These are phyloP conservation scores for Waitea zeae DNA, from an alignment of 1,284 basidiomycete species.

Conservation along the genomic window DNA sequence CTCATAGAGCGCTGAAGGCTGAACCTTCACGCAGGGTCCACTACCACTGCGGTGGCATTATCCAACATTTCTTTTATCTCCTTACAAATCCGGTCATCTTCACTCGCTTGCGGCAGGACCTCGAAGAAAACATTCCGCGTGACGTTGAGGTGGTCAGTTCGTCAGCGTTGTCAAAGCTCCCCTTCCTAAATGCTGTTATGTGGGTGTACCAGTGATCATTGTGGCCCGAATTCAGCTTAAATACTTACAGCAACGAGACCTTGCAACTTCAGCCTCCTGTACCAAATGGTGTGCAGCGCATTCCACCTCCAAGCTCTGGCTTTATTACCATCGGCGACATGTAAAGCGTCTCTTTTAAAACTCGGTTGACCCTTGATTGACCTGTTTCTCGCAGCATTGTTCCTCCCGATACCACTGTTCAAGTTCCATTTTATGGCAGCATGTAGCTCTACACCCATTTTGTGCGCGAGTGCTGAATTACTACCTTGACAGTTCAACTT, in stretches of 20 bases:
- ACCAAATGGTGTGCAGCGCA: conserved; percentile 30
- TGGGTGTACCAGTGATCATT: background rate
- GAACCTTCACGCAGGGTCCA: too few relatives aligned
- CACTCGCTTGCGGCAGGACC: too few relatives aligned
- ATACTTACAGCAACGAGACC: conserved; percentile 34
- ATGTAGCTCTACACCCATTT: conserved; percentile 3
- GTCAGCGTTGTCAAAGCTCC: background rate
- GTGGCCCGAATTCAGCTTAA: background rate
- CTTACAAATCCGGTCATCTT: too few relatives aligned
- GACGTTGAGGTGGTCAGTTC: too few relatives aligned
- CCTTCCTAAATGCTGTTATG: background rate
- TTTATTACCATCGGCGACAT: too few relatives aligned
- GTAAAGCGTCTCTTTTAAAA: too few relatives aligned
- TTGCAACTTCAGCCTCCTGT: conserved; percentile 36
- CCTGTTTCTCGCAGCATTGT: background rate
- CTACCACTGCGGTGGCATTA: too few relatives aligned
- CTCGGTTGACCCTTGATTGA: conserved; percentile 8
- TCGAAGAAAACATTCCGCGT: too few relatives aligned
- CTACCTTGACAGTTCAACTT: conserved; percentile 10
- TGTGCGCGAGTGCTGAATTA: background rate
- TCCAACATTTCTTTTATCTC: too few relatives aligned
- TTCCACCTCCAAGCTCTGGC: conserved; percentile 11
- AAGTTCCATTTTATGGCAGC: conserved; percentile 10
- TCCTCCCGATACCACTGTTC: background rate
- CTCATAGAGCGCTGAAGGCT: too few relatives aligned